Evolutionary conservation across 805 yeast species (phyloP), one percentile per base, ranked within the genome.

Genomic region (Trichomonascus vanleenenianus): DNA sequence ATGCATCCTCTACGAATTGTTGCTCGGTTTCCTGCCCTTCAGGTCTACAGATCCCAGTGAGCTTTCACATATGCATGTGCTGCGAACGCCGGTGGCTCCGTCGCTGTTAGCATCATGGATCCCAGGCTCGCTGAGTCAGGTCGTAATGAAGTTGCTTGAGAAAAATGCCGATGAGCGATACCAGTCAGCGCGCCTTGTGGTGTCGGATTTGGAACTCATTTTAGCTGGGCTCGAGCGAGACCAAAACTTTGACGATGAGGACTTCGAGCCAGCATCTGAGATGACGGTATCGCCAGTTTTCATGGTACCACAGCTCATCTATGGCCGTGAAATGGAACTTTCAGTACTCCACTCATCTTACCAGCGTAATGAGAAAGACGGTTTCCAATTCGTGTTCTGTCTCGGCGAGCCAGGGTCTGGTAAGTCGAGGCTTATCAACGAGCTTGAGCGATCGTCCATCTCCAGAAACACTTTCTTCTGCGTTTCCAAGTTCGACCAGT

Each of bases 381-480:
- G 46, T 46, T 52, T 59, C 36, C 52, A 58, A 53, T 36, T 62
- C 8, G 49, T 68, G 1, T 48, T 72, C 4, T 52, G 74, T 2
- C 52, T 58, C 1, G 79, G 80, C 12, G 64, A 58, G 2, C 47
- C 67, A 1, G 80, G 80, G 2, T 55, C 63, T 5, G 80, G 80
- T 1, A 74, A 73, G 53, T 61, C 75, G 0, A 57, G 71, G 3
- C 47, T 74, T 6, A 54, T 75, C 4, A 59, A 59, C 25, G 74
- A 70, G 25, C 49, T 74, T 38, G 65, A 63, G 43, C 58, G 65
- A 4, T 54, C 55, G 2, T 63, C 73, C 3, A 51, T 66, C 9
- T 53, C 66, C 1, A 58, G 59, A 30, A 62, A 63, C 40, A 46
- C 54, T 3, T 56, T 50, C 44, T 61, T 60, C 49, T 61, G 62